phyloP scores from a whole-genome alignment of 768 basidiomycete species.

The Harrya chromipes region DNA sequence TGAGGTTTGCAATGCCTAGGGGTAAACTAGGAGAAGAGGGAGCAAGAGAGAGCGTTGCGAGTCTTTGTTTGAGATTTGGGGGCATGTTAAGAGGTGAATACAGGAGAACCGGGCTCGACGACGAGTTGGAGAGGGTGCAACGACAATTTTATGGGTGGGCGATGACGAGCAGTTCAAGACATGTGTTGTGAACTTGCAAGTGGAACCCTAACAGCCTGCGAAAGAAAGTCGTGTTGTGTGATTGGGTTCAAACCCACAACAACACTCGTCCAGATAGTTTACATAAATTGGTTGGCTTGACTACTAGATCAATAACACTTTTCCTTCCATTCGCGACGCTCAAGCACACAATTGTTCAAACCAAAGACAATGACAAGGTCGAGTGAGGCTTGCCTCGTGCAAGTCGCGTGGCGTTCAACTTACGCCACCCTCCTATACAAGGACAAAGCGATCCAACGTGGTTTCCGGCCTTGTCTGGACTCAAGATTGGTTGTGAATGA shows the following conservation, averaged over 20 bases:
- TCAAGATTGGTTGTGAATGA: too few relatives aligned
- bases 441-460: too few relatives aligned
- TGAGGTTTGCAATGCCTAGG: constrained; percentile 18
- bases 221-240: neutral
- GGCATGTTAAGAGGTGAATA: constrained; percentile 15
- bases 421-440: too few relatives aligned
- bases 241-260: constrained; percentile 1
- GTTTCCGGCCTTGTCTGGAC: too few relatives aligned
- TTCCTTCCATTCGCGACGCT: too few relatives aligned
- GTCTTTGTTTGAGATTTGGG: constrained; percentile 60
- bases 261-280: neutral
- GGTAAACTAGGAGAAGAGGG: constrained; percentile 47
- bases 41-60: constrained; percentile 59
- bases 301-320: neutral
- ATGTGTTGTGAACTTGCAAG: constrained; percentile 9
- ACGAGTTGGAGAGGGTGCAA: neutral
- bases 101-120: neutral
- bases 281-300: constrained; percentile 7
- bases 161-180: constrained; percentile 1
- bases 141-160: neutral
- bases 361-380: too few relatives aligned
- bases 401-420: too few relatives aligned
- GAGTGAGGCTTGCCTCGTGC: too few relatives aligned
- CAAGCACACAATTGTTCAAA: too few relatives aligned
- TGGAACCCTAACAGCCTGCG: constrained; percentile 2